Evolutionary conservation across 768 basidiomycete genomes (phyloP).

Genomic region (Pholiota molesta): DNA sequence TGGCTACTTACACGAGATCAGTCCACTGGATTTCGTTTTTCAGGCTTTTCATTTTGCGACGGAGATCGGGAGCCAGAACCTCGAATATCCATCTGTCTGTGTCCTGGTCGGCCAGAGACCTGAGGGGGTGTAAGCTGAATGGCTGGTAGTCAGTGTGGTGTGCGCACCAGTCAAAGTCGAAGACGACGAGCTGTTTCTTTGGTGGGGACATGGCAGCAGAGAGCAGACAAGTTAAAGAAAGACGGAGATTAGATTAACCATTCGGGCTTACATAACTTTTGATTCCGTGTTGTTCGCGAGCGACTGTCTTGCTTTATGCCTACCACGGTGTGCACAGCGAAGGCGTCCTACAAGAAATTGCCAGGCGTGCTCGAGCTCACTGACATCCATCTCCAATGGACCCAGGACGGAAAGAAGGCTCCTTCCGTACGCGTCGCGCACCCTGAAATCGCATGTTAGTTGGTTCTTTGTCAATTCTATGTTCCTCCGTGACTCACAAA

Average conservation of each 20-base stretch:
- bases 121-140: conserved; percentile 29
- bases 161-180: conserved; percentile 93
- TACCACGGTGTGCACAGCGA: conserved; percentile 69
- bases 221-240: conserved; percentile 10
- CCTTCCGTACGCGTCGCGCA: conserved; percentile 67
- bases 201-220: conserved; percentile 31
- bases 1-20: conserved; percentile 78
- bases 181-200: conserved; percentile 78
- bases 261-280: conserved; percentile 22
- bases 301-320: conserved; percentile 49
- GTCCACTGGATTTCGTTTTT: conserved; percentile 82
- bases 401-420: conserved; percentile 67
- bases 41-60: conserved; percentile 75
- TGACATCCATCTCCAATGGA: conserved; percentile 76
- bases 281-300: not conserved
- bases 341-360: conserved; percentile 85
- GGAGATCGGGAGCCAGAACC: conserved; percentile 82
- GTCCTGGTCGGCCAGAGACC: conserved; percentile 95
- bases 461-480: conserved; percentile 15
- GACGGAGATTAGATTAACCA: conserved; percentile 18
- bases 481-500: conserved; percentile 18
- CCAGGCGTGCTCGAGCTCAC: conserved; percentile 77
- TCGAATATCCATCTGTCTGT: conserved; percentile 93
- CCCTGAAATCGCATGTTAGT: conserved; percentile 64
- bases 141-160: too few species aligned